Conservation (phyloP, 23 red algal genomes). For the Cyanidiococcus yangmingshanensis region DNA sequence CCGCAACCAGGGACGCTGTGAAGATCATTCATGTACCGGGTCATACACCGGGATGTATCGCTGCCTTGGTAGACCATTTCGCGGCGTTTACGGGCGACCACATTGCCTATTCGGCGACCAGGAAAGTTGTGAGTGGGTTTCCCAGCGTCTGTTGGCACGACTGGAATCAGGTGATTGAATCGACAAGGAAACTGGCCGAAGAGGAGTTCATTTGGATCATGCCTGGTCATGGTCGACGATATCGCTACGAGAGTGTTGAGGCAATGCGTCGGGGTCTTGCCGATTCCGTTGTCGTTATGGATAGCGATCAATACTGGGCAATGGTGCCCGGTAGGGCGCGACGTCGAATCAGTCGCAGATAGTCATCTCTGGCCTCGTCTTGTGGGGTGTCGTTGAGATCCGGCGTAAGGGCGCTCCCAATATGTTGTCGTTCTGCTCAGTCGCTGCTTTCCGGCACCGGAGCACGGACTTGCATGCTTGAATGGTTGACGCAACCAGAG, state of each 20-base stretch:
- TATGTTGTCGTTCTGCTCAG: no score
- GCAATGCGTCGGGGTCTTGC: not conserved
- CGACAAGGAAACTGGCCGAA: not conserved
- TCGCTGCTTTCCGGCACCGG: no score
- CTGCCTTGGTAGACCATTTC: not conserved
- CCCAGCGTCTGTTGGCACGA: constrained; percentile 28
- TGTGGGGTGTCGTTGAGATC: no score
- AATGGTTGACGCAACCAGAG: no score
- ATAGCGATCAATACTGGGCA: constrained; percentile 17
- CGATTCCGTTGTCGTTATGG: not conserved
- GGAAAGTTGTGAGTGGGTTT: constrained; percentile 20
- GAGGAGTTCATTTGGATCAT: constrained; percentile 26
- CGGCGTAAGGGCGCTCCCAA: no score
- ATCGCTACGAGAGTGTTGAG: not conserved
- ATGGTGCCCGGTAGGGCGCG: constrained; percentile 10
- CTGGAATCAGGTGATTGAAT: constrained; percentile 19
- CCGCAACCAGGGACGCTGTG: not conserved
- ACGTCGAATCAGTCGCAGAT: no score
- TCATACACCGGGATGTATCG: constrained; percentile 18
- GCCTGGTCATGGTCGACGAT: constrained; percentile 25
- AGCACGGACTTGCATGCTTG: no score
- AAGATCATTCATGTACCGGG: constrained; percentile 35
- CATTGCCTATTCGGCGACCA: constrained; percentile 16
- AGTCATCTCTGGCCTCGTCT: no score
- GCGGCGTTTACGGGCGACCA: constrained; percentile 31